These are phyloP conservation scores for Bryum argenteum DNA, from an alignment of 225 moss, liverwort and hornwort species.

Conservation along the genomic window DNA sequence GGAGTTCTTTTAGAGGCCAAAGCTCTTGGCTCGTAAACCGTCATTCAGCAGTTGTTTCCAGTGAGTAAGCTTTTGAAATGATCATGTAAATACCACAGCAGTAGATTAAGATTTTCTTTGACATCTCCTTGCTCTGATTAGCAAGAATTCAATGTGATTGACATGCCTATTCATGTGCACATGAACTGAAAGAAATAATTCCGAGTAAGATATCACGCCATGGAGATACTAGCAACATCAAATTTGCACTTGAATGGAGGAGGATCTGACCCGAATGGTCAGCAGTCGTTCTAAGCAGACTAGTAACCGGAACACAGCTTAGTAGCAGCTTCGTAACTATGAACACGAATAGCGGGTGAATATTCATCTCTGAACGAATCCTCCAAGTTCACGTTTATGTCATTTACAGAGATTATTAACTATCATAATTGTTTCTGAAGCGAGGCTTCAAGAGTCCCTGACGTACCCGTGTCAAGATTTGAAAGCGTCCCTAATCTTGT, in stretches of 20 bases:
- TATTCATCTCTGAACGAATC: too few relatives aligned
- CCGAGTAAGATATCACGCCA: not conserved
- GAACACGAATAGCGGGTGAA: too few relatives aligned
- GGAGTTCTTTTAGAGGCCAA: slow-evolving; percentile 10
- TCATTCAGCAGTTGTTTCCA: not conserved
- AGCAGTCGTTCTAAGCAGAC: not conserved
- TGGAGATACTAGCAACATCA: not conserved
- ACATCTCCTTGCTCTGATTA: not conserved
- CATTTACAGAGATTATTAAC: too few relatives aligned
- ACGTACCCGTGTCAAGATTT: too few relatives aligned
- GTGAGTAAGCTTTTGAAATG: not conserved
- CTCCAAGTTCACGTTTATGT: too few relatives aligned
- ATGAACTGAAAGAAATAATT: not conserved
- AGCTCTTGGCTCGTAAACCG: slow-evolving; percentile 29
- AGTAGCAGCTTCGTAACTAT: accelerated
- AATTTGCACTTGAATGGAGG: not conserved
- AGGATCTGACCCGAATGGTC: not conserved
- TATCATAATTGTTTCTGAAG: too few relatives aligned
- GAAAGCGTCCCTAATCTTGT: too few relatives aligned
- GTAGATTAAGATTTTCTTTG: not conserved
- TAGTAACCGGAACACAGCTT: not conserved
- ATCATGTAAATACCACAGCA: slow-evolving; percentile 23
- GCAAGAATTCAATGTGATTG: not conserved
- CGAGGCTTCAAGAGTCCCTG: too few relatives aligned
- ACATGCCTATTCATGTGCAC: not conserved